Evolutionary conservation across 768 basidiomycete species (phyloP).

Genomic region (Mycena amicta): DNA sequence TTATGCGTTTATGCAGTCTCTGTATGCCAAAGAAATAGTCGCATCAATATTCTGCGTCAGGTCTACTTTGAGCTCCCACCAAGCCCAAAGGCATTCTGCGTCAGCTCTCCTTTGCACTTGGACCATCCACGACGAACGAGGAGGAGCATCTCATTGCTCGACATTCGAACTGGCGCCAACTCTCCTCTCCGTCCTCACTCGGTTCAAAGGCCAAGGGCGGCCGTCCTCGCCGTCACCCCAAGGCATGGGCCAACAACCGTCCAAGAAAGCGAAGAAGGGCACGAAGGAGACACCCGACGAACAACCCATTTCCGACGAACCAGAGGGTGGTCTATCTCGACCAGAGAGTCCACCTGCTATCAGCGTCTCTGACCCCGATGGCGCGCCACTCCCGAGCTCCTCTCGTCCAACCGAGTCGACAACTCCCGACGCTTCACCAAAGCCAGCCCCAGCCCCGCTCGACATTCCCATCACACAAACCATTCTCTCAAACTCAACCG

Average conservation of each 20-base stretch:
- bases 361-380: conserved; percentile 48
- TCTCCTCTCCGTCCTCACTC: conserved; percentile 74
- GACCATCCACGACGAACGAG: no score
- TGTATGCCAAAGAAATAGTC: conserved; percentile 21
- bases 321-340: conserved; percentile 38
- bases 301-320: conserved; percentile 39
- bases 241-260: conserved; percentile 84
- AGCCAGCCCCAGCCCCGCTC: conserved; percentile 53
- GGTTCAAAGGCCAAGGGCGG: conserved; percentile 73
- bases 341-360: conserved; percentile 49
- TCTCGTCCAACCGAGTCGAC: conserved; percentile 28
- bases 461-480: conserved; percentile 84
- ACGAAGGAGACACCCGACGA: conserved; percentile 61
- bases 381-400: conserved; percentile 26
- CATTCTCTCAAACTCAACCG: conserved; percentile 74
- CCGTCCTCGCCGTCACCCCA: conserved; percentile 74
- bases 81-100: no score
- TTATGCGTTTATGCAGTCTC: conserved; percentile 31
- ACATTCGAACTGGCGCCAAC: conserved; percentile 91
- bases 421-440: conserved; percentile 43
- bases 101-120: no score
- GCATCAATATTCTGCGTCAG: background rate
- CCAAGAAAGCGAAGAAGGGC: conserved; percentile 76
- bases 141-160: no score
- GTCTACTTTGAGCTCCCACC: no score